Base-by-base conservation (phyloP, 371 early-diverging fungal genomes). In the Astathelohania contejeani region DNA sequence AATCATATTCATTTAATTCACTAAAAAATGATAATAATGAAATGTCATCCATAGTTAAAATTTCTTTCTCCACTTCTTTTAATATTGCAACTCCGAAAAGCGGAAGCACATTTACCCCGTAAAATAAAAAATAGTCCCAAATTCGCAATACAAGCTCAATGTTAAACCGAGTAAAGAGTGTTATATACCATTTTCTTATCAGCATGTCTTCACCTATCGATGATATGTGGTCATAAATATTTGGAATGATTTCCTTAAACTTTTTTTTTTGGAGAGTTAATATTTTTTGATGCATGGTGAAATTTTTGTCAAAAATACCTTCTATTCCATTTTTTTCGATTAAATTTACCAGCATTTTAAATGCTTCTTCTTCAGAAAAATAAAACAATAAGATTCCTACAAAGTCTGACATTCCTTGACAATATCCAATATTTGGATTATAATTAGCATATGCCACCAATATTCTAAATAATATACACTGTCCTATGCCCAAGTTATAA, bases 381-480 rank as follows among this genome's bases (percentile, higher is more conserved):
- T 71, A 65, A 60, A 67, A 66, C 28, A 76, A 42, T 20, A 76
- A 40, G 19, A 73, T 42, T 40, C 58, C 72, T 27, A 62, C 62
- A 43, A 70, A 62, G 39, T 62, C 62, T 23, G 73, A 70, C 65
- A 76, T 73, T 19, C 76, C 76, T 46, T 76, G 76, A 58, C 76
- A 76, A 53, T 76, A 76, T 43, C 72, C 74, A 46, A 76, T 66
- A 7, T 49, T 25, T 35, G 60, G 62, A 18, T 58, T 65, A 32
- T 64, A 51, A 49, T 66, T 68, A 10, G 76, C 66, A 55, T 61
- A 68, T 23, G 71, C 71, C 1, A 67, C 56, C n/a, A 76, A 60
- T 18, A 76, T 57, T 12, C 67, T 66, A 40, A 63, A 63, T 32
- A 75, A 49, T 44, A 56, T 53, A 28, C 51, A 60, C 42, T 68